phyloP scores from a whole-genome alignment of 2,329 filamentous ascomycete genomes.

The Coniochaeta sp. region DNA sequence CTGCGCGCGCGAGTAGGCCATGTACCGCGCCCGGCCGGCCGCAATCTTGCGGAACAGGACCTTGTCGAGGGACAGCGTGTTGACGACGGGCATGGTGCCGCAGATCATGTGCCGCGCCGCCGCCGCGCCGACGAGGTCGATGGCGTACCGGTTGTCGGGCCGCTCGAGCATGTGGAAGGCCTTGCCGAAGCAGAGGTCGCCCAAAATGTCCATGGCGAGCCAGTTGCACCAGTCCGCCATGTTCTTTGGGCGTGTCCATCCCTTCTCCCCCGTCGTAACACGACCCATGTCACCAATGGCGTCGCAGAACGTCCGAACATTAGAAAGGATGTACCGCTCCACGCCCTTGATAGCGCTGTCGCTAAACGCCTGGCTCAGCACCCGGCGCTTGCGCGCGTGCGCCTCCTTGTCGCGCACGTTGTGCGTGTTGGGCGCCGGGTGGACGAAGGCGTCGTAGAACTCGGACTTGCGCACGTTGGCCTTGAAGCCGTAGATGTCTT shows the following conservation, averaged over 20 bases:
- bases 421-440: conserved; percentile 66
- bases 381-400: conserved; percentile 64
- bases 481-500: conserved; percentile 59
- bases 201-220: conserved; percentile 56
- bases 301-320: conserved; percentile 60
- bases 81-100: conserved; percentile 63
- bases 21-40: conserved; percentile 60
- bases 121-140: conserved; percentile 60
- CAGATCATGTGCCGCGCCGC: conserved; percentile 64
- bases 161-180: conserved; percentile 55
- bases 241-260: conserved; percentile 52
- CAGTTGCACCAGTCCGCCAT: conserved; percentile 59
- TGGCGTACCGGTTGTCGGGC: conserved; percentile 56
- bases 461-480: conserved; percentile 60
- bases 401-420: conserved; percentile 61
- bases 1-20: conserved; percentile 63
- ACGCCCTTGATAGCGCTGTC: conserved; percentile 60
- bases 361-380: conserved; percentile 66
- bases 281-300: conserved; percentile 38
- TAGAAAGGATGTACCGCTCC: conserved; percentile 59
- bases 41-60: conserved; percentile 62
- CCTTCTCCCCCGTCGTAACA: conserved; percentile 36
- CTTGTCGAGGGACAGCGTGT: conserved; percentile 60
- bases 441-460: conserved; percentile 68
- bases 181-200: conserved; percentile 55